Percentiles rank a stretch among this genome's conserved stretches.
phyloP scores from a whole-genome alignment of 2,329 filamentous ascomycete genomes.

The Monosporascus sp. region DNA sequence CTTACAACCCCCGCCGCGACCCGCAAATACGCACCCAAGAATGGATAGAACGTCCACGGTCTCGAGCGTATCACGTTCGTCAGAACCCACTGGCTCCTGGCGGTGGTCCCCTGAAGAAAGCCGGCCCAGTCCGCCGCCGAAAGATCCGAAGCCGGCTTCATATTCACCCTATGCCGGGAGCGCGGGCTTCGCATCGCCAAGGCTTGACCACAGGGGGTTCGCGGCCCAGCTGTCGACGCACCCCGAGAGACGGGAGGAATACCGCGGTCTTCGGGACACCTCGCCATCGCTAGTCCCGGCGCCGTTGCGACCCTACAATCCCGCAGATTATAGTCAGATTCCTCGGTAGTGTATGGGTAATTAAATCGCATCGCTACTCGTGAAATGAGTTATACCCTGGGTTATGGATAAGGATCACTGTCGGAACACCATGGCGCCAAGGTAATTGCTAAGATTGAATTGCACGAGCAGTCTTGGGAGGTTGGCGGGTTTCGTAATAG shows the following conservation, averaged over 20 bases:
- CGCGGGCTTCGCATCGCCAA: constrained; percentile 32
- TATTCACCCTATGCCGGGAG: constrained; percentile 26
- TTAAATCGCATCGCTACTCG: too few species aligned
- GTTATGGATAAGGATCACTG: too few species aligned
- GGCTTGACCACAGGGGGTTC: constrained; percentile 35
- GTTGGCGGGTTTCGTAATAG: too few species aligned
- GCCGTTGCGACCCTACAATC: constrained; percentile 31
- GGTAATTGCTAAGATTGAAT: too few species aligned
- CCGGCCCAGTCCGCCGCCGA: constrained; percentile 25
- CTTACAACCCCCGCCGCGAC: constrained; percentile 20
- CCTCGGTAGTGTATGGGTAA: neutral
- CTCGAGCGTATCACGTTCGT: constrained; percentile 21
- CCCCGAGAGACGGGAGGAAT: constrained; percentile 41
- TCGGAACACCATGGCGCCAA: too few species aligned
- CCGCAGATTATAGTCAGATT: constrained; percentile 31
- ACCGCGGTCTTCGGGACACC: constrained; percentile 15
- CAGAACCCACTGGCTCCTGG: constrained; percentile 25
- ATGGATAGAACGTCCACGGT: constrained; percentile 24
- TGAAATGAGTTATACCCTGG: too few species aligned
- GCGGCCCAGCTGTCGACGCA: constrained; percentile 42
- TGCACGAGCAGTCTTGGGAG: too few species aligned
- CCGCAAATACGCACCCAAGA: constrained; percentile 22
- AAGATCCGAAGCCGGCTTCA: constrained; percentile 31
- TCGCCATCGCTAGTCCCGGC: constrained; percentile 7
- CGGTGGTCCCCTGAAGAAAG: constrained; percentile 37